Percentiles rank a stretch among this genome's conserved stretches.
These are phyloP conservation scores for Mollisia scopiformis DNA, from an alignment of 2,329 filamentous ascomycete species.

Conservation along the genomic window DNA sequence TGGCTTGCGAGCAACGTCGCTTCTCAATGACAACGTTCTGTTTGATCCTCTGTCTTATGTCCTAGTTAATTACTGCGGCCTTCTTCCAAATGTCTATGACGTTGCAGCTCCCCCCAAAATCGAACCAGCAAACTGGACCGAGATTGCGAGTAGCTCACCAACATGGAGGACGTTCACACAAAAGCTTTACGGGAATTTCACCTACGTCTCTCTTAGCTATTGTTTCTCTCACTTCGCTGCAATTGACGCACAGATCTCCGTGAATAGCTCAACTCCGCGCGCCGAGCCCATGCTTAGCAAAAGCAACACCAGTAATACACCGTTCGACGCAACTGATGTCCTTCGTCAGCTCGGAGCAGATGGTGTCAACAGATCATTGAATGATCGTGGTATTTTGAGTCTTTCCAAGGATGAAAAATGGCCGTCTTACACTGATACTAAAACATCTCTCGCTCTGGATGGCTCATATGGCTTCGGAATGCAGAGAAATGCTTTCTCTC, in stretches of 20 bases:
- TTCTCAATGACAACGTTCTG: not conserved
- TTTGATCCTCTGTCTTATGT: constrained; percentile 3
- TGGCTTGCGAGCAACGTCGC: not conserved
- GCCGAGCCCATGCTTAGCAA: not conserved
- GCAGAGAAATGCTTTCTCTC: not conserved
- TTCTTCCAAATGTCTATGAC: not conserved
- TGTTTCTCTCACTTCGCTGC: constrained; percentile 7
- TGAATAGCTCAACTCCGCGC: not conserved
- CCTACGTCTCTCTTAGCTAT: not conserved
- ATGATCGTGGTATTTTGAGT: not conserved
- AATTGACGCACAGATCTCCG: constrained; percentile 1
- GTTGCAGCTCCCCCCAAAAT: not conserved
- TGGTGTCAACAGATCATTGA: not conserved
- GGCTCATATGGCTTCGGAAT: constrained; percentile 6
- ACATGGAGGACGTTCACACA: not conserved
- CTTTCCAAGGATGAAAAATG: not conserved
- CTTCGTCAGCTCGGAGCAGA: constrained; percentile 4
- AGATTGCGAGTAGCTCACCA: not conserved
- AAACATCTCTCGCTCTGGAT: not conserved
- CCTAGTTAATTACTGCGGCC: constrained; percentile 2
- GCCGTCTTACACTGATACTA: not conserved
- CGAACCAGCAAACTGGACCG: not conserved
- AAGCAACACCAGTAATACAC: not conserved
- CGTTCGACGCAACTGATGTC: not conserved
- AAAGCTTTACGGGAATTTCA: not conserved